Base-by-base conservation (phyloP, 306 rosid species). In the Dalbergia cochinchinensis region DNA sequence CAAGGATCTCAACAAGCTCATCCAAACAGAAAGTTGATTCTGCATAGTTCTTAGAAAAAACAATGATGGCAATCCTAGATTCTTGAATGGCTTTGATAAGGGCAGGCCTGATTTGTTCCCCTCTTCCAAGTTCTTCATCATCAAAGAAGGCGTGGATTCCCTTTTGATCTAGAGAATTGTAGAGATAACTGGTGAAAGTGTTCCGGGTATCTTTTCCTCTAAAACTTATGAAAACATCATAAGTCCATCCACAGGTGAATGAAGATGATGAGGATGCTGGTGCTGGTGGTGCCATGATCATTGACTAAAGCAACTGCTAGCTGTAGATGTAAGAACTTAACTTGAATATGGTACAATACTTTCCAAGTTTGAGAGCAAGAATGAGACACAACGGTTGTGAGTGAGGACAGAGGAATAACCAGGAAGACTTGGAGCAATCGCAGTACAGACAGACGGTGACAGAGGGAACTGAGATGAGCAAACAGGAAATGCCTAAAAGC, bases 121-220 rank as follows among this genome's bases (percentile, higher is more conserved):
- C 58, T 53, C 20, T 15, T 53, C 58, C 7, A 15, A 53, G 58
- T 19, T 8, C 58, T 15, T 53, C 65, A 26, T 60, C 65, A 60
- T 60, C 65, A 19, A 60, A 26, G 65, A 60, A 60, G 15, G 65
- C 26, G 65, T 22, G 3, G 65, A 60, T 60, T 60, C 65, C 65
- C 39, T 1, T 60, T 60, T 60, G 39, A 15, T 53, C 1, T 9
- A 53, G 20, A 53, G 58, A 53, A n/a, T 53, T 53, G 1, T 53
- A 53, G 58, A 60, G 65, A 60, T 60, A 19, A 4, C 39, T 16
- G 4, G 65, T 60, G 26, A 60, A 53, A 53, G 5, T 15, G 58
- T 53, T 15, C 3, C 20, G 8, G 58, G 58, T 15, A 53, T 53
- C 58, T 53, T 53, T 9, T 14, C 58, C 58, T 53, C 58, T 53